Percentiles rank a stretch among this genome's conserved stretches.
These are phyloP conservation scores for Hemerocallis citrina DNA, from an alignment of 106 monocot genomes.

Conservation along the genomic window DNA sequence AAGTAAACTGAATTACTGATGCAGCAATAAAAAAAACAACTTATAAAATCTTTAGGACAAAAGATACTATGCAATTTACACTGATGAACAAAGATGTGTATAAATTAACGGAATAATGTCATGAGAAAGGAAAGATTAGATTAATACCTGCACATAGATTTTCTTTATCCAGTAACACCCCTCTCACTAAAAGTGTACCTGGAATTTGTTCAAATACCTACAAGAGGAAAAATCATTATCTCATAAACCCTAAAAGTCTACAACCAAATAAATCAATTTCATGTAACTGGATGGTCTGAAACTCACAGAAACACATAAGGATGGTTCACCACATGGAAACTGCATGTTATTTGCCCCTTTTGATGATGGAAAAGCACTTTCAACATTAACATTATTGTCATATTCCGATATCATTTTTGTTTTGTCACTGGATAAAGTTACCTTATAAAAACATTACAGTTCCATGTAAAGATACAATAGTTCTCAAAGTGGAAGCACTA, in stretches of 20 bases:
- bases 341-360: conserved; percentile 9
- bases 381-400: conserved; percentile 3
- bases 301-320: conserved; percentile 47
- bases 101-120: neutral
- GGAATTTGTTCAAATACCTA: conserved; percentile 95
- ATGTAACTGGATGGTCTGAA: too few species aligned
- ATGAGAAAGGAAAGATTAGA: neutral
- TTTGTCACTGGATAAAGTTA: conserved; percentile 33
- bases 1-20: neutral
- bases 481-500: neutral
- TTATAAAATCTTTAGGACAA: too few species aligned
- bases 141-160: conserved; percentile 45
- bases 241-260: neutral
- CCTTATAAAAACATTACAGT: conserved; percentile 15
- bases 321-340: conserved; percentile 3
- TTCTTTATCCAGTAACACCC: conserved; percentile 6
- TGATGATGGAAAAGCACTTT: neutral
- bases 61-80: neutral
- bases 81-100: neutral
- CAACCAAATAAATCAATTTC: too few species aligned
- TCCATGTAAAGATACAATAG: neutral
- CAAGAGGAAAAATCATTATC: conserved; percentile 2
- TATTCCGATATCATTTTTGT: conserved; percentile 1
- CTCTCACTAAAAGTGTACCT: conserved; percentile 67
- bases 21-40: neutral